Conservation (phyloP, 306 rosid genomes). For the Aeschynomene evenia region DNA sequence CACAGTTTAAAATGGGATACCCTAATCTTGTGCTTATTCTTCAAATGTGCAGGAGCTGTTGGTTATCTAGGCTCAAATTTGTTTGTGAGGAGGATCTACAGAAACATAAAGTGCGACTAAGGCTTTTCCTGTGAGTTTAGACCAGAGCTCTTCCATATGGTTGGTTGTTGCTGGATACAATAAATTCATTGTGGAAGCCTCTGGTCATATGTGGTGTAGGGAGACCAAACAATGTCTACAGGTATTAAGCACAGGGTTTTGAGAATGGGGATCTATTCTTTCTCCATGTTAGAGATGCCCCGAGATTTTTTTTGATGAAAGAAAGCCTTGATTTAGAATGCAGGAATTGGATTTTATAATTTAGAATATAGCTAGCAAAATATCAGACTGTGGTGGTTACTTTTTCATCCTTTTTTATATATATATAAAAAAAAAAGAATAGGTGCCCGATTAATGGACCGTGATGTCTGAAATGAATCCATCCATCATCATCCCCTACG, state of each 20-base stretch:
- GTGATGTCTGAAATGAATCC: conserved; percentile 40
- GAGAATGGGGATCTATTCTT: conserved; percentile 59
- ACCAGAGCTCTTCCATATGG: conserved; percentile 50
- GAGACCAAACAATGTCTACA: conserved; percentile 41
- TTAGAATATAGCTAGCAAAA: conserved; percentile 64
- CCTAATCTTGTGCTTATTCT: neutral
- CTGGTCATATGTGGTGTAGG: conserved; percentile 42
- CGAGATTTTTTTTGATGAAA: conserved; percentile 57
- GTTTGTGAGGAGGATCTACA: conserved; percentile 98
- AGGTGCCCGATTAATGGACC: conserved; percentile 46
- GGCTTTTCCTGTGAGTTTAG: conserved; percentile 32
- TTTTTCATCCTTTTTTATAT: conserved; percentile 46
- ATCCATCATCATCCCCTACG: no score
- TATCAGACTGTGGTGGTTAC: conserved; percentile 45
- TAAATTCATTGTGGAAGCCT: conserved; percentile 48
- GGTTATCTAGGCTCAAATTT: conserved; percentile 94
- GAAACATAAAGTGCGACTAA: conserved; percentile 98
- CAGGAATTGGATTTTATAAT: conserved; percentile 60
- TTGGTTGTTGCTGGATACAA: conserved; percentile 28
- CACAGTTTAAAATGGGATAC: neutral
- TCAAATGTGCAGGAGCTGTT: conserved; percentile 78
- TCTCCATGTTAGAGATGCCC: conserved; percentile 65
- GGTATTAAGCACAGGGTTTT: conserved; percentile 55
- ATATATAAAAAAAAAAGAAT: no score
- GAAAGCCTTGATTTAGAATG: conserved; percentile 75